Conservation (phyloP, 192 early-diverging fungal species). For the Thamnidium elegans region DNA sequence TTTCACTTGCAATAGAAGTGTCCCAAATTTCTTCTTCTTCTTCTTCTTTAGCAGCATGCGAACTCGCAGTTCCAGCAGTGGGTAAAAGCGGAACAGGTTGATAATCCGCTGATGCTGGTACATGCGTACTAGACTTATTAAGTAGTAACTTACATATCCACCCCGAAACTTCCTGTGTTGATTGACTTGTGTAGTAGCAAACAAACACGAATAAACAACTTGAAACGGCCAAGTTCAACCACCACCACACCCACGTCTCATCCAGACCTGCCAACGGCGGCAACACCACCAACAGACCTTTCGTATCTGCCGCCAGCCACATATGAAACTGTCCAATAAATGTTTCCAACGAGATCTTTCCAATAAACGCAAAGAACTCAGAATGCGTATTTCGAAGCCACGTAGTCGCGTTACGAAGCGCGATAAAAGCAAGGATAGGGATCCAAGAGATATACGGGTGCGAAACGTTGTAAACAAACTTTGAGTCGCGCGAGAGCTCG, state of each 20-base stretch:
- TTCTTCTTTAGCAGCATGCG: neutral
- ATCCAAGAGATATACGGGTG: slow-evolving; percentile 69
- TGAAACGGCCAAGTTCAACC: slow-evolving; percentile 47
- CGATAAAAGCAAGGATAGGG: slow-evolving; percentile 60
- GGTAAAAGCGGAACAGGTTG: slow-evolving; percentile 31
- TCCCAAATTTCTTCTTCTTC: slow-evolving; percentile 6
- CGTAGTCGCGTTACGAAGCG: slow-evolving; percentile 64
- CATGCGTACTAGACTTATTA: neutral
- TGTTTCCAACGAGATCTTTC: slow-evolving; percentile 67
- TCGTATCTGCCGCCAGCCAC: slow-evolving; percentile 76
- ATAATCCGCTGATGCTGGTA: slow-evolving; percentile 11
- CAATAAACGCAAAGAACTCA: slow-evolving; percentile 54
- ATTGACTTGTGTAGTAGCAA: slow-evolving; percentile 43
- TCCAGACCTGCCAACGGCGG: neutral
- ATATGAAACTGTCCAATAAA: slow-evolving; percentile 83
- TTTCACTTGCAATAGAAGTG: neutral
- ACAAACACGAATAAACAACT: slow-evolving; percentile 50
- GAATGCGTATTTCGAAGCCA: slow-evolving; percentile 53
- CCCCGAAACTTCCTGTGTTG: slow-evolving; percentile 36
- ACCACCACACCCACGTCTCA: slow-evolving; percentile 46
- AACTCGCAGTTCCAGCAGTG: neutral
- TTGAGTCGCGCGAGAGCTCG: slow-evolving; percentile 44
- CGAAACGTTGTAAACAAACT: slow-evolving; percentile 61
- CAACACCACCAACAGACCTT: slow-evolving; percentile 59
- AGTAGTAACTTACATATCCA: slow-evolving; percentile 20